Conservation (phyloP, 106 monocot species). For the Cymbidium sinense region DNA sequence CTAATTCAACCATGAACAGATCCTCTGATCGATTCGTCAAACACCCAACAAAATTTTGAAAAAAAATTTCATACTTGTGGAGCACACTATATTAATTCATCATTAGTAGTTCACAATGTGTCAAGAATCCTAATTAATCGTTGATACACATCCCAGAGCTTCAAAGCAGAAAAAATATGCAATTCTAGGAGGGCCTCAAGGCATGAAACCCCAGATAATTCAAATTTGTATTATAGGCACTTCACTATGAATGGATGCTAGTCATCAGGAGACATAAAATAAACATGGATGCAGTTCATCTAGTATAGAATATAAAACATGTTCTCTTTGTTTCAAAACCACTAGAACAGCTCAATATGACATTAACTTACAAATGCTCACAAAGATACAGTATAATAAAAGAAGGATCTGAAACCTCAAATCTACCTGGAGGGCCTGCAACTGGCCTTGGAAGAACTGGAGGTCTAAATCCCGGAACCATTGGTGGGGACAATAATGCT, state of each 20-base stretch:
- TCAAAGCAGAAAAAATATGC: too few relatives aligned
- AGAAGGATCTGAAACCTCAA: not conserved
- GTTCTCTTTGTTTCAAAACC: not conserved
- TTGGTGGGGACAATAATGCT: constrained; percentile 13
- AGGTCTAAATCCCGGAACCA: constrained; percentile 56
- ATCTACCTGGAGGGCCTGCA: constrained; percentile 44
- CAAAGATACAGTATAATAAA: not conserved
- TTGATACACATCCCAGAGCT: too few relatives aligned
- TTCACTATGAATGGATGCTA: not conserved
- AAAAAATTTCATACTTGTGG: too few relatives aligned
- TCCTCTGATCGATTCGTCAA: too few relatives aligned
- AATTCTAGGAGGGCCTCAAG: not conserved
- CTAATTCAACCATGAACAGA: too few relatives aligned
- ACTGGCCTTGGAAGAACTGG: constrained; percentile 66
- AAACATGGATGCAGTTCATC: not conserved
- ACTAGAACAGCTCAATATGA: not conserved
- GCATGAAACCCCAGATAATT: not conserved
- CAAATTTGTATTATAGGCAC: not conserved
- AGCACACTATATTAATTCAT: too few relatives aligned
- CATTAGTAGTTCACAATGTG: too few relatives aligned
- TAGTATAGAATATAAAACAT: not conserved
- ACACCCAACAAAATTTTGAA: too few relatives aligned
- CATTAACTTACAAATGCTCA: not conserved
- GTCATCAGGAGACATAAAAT: too few relatives aligned
- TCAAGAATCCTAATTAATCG: too few relatives aligned